These are phyloP conservation scores for Telopea speciosissima DNA, from an alignment of 177 flowering plant species.

Conservation along the genomic window DNA sequence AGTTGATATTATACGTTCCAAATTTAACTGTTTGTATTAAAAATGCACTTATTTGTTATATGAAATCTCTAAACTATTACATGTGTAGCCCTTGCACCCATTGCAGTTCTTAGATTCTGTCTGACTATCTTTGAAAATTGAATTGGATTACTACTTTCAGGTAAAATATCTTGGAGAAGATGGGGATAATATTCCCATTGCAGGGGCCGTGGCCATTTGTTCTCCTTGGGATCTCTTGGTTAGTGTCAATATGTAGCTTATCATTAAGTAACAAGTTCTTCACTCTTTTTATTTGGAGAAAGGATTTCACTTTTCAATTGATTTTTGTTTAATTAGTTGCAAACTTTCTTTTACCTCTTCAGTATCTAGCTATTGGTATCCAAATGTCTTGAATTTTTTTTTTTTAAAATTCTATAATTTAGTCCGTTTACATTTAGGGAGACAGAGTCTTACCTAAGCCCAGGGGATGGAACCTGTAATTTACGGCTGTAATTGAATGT, in stretches of 20 bases:
- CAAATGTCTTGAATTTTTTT: too few relatives aligned
- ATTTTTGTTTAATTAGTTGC: background rate
- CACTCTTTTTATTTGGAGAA: background rate
- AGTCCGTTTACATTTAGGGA: too few relatives aligned
- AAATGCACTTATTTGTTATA: too few relatives aligned
- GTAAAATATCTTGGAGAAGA: constrained; percentile 97
- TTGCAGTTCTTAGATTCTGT: background rate
- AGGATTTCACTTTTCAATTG: background rate
- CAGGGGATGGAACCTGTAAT: too few relatives aligned
- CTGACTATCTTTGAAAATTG: background rate
- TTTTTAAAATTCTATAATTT: background rate
- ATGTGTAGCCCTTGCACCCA: too few relatives aligned
- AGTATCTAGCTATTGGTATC: background rate
- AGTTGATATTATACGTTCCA: background rate
- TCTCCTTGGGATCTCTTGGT: constrained; percentile 99
- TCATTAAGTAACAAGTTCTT: background rate
- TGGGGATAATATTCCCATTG: constrained; percentile 62
- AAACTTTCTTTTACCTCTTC: too few relatives aligned
- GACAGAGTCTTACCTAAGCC: too few relatives aligned
- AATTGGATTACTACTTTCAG: constrained; percentile 31
- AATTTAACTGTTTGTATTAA: background rate
- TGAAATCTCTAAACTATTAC: too few relatives aligned
- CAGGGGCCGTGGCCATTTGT: constrained; percentile 87
- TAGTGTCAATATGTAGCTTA: constrained; percentile 25
- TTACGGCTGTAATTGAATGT: too few relatives aligned